phyloP scores from a whole-genome alignment of 176 grass and related monocot species.

The Zizania latifolia region DNA sequence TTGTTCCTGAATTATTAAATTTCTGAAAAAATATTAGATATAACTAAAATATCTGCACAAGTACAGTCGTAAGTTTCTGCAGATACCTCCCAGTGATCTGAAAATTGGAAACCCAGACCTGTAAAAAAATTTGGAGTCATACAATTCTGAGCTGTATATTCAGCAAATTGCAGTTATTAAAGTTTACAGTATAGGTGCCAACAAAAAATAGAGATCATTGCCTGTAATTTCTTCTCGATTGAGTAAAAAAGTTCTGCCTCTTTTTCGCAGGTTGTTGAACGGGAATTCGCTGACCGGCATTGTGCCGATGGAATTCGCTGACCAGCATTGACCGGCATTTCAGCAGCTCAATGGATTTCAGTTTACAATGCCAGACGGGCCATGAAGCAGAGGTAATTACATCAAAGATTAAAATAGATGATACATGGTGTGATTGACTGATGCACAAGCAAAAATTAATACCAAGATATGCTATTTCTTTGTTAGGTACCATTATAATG shows the following conservation, averaged over 20 bases:
- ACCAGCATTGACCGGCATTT: too few species aligned
- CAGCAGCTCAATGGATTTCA: too few species aligned
- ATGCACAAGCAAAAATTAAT: too few species aligned
- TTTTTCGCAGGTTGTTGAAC: slow-evolving; percentile 15
- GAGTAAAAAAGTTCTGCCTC: not conserved
- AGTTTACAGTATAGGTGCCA: not conserved
- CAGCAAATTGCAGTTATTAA: not conserved
- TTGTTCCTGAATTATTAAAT: not conserved
- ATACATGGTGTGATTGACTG: too few species aligned
- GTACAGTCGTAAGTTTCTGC: not conserved
- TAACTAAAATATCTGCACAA: too few species aligned
- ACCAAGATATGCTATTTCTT: too few species aligned
- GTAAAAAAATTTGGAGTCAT: not conserved
- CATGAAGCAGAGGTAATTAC: too few species aligned
- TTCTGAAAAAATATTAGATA: too few species aligned
- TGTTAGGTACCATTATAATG: too few species aligned
- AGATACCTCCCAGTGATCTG: not conserved
- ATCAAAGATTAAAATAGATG: too few species aligned
- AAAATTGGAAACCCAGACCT: not conserved
- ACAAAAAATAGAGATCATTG: not conserved
- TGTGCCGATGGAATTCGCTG: slow-evolving; percentile 18
- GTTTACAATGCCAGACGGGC: too few species aligned
- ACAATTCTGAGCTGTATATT: not conserved
- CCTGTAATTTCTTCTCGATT: too few species aligned
- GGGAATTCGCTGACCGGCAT: slow-evolving; percentile 10